Conservation (phyloP, 441 rosid genomes). For the Biscutella laevigata region DNA sequence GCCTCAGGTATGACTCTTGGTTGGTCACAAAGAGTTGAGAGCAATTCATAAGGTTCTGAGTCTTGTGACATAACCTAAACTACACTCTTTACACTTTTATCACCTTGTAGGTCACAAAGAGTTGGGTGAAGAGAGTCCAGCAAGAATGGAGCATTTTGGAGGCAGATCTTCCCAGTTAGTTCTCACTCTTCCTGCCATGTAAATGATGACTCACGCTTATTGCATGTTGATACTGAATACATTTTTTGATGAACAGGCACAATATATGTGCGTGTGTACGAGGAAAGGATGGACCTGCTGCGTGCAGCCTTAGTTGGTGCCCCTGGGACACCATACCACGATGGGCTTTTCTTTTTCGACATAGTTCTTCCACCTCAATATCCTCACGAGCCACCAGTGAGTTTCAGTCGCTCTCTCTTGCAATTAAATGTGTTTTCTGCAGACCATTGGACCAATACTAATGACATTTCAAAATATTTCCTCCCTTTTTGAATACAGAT, state of each 20-base stretch:
- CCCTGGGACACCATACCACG: conserved; percentile 80
- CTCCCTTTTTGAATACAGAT: conserved; percentile 35
- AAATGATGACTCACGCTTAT: background rate
- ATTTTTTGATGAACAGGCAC: conserved; percentile 44
- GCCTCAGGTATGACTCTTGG: conserved; percentile 58
- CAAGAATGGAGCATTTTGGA: conserved; percentile 81
- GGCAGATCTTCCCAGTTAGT: conserved; percentile 74
- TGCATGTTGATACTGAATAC: too few species aligned
- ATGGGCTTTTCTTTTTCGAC: conserved; percentile 88
- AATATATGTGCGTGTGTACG: conserved; percentile 67
- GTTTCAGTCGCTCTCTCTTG: conserved; percentile 21
- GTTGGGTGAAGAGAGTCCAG: conserved; percentile 79
- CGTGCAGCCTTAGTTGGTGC: conserved; percentile 77
- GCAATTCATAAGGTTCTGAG: too few species aligned
- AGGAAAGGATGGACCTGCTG: conserved; percentile 78
- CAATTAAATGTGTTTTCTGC: background rate
- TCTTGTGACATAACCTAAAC: background rate
- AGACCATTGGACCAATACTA: background rate
- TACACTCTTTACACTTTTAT: background rate
- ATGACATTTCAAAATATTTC: background rate
- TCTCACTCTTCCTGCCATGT: conserved; percentile 6
- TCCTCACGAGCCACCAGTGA: conserved; percentile 86
- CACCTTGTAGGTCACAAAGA: conserved; percentile 44
- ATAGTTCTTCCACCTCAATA: conserved; percentile 72
- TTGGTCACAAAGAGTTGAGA: too few species aligned